Base-by-base conservation (phyloP, 129 eudicot genomes). In the Chrysanthemum lavandulifolium region DNA sequence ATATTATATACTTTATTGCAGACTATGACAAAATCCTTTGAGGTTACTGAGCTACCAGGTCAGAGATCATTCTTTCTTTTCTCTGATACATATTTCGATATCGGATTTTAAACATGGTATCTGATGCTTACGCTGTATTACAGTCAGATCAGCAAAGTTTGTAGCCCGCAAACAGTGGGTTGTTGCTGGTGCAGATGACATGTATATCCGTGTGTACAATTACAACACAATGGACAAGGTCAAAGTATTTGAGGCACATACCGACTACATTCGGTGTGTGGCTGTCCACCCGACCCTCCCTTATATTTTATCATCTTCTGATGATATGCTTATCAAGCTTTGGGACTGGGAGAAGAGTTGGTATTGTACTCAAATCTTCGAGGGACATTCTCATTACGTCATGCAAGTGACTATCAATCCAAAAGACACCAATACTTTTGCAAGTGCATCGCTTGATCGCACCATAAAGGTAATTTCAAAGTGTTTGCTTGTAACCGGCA, bases 331-430 rank as follows among this genome's bases (percentile, higher is more conserved):
- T 75, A 90, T 94, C 59, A 94, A 94, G 94, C 96, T 94, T 27
- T 94, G 99, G 99, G 99, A 94, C 78, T 94, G 99, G 99, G 99
- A 94, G 49, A 94, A 90, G 75, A 94, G 87, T 25, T 94, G 97
- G 97, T 61, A 81, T 62, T 94, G 99, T 56, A 86, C 90, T 69
- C 99, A 94, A 82, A 94, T 90, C 53, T 94, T 94, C 72, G 99
- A 94, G 83, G 99, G 97, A 63, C 99, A 94, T 81, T 90, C 99
- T 63, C 99, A 94, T 79, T 94, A 94, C 75, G 97, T 94, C 71
- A 94, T 94, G 99, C 99, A 94, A 88, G 91, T 94, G 63, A 90
- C 96, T 0, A 90, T 94, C 69, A 90, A 94, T 80, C 99, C 99
- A 0, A 88, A 94, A 80, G 96, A 94, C 75, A 88, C 96, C 67